Evolutionary conservation across 129 eudicot species (phyloP), one percentile per base, ranked within the genome.

Genomic region (Escallonia rubra): DNA sequence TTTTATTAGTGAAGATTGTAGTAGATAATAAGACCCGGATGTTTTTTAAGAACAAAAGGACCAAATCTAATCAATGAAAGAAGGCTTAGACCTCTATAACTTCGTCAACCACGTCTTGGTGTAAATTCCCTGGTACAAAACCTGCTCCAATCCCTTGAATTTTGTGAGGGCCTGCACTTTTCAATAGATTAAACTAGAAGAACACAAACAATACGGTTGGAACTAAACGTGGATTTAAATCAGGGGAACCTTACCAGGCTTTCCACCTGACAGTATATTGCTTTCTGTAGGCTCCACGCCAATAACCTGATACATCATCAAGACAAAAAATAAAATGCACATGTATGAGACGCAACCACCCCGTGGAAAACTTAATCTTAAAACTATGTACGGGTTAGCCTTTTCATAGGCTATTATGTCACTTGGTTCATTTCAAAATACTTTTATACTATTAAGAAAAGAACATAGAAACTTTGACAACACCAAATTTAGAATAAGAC

Each of bases 61-160:
- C 40, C 47, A 2, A 11, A 62, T 89, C 99, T 96, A 4, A 64
- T 7, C 9, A 34, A 61, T n/a, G 8, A 49, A 59, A 48, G 5
- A 68, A 61, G 56, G 44, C 56, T 4, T 40, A n/a, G 69, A 93
- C 99, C 96, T 89, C 85, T 59, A 93, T 89, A 48, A 93, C 96
- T 89, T 93, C 99, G 67, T 93, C 99, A 62, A 93, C 66, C 74
- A 93, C 82, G 67, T 85, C 90, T 74, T 76, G 86, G 80, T 93
- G 86, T 59, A 89, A 78, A 72, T 93, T 93, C 77, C 85, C 68
- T 60, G 99, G 99, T 49, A 93, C 79, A 82, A 93, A 93, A 93
- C 99, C 99, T 82, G 99, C 99, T 79, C 99, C 99, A 85, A 93
- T 89, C 76, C 99, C 99, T 89, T 93, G 99, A 93, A 89, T 93